Percentiles rank a stretch among this genome's conserved stretches.
Evolutionary conservation across 441 rosid species (phyloP).

Genomic region (Syzygium syzygioides): DNA sequence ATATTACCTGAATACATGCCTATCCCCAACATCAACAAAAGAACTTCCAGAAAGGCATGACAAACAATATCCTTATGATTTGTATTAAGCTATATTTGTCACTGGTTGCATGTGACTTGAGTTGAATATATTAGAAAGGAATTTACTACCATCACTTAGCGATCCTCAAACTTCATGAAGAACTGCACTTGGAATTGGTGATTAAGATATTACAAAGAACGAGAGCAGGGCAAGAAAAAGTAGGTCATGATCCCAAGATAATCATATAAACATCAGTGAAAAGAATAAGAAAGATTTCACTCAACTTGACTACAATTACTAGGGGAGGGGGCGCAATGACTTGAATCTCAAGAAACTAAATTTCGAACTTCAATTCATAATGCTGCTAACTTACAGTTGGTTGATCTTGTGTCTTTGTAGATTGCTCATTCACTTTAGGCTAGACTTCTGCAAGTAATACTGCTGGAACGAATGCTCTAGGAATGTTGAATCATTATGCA

Average conservation of each 20-base stretch:
- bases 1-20: background rate
- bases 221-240: background rate
- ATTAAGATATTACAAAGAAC: background rate
- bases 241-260: background rate
- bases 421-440: slow-evolving; percentile 71
- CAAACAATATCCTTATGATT: background rate
- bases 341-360: background rate
- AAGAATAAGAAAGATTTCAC: background rate
- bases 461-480: slow-evolving; percentile 99
- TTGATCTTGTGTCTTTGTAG: slow-evolving; percentile 67
- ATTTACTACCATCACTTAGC: background rate
- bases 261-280: background rate
- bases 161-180: background rate
- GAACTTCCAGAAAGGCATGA: background rate
- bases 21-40: background rate
- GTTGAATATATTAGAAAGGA: background rate
- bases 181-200: background rate
- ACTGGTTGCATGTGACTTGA: background rate
- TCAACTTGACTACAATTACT: background rate
- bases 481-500: background rate
- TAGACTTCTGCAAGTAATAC: slow-evolving; percentile 95
- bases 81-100: background rate
- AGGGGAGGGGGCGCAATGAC: background rate
- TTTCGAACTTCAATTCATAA: slow-evolving; percentile 2
- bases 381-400: slow-evolving; percentile 51